Base-by-base conservation (phyloP, 2,329 filamentous ascomycete species). In the Aspergillus pseudoviridinutans region DNA sequence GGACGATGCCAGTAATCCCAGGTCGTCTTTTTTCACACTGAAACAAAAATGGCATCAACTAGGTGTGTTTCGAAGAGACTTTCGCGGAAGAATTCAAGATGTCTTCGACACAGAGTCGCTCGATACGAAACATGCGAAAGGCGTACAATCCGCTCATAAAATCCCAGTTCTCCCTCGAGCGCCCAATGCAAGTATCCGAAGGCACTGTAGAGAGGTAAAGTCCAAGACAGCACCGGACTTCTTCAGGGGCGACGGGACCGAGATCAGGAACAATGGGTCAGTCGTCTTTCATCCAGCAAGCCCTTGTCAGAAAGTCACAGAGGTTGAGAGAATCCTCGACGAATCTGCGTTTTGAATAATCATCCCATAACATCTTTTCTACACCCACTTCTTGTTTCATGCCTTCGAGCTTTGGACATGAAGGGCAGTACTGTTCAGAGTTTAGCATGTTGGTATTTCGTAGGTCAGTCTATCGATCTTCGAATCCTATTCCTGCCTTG, bases 101-200 rank as follows among this genome's bases (percentile, higher is more conserved):
- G 38, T 66, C 14, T 65, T 66, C 32, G 63, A 66, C 56, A 41
- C 65, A 14, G 62, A 64, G 51, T 55, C 63, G 25, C 29, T 61
- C 17, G 41, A 46, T 28, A 49, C 49, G 7, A 58, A 28, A 6
- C 42, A 32, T 10, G 49, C 46, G 29, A 28, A 17, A 5, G 46
- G 51, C 6, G 49, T 22, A 27, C 12, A 25, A 27, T 17, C 29
- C 17, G 38, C 25, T n/a, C 55, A 61, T 28, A 56, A 52, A 27
- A 50, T 64, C n/a, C 64, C 59, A 27, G 62, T 66, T 32, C 62
- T 67, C 41, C 64, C 65, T 32, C 60, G 61, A 52, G 65, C 64
- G 10, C 56, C 58, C 4, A 65, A 63, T 50, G 62, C 58, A 49
- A 66, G 51, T 17, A 41, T 65, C 14, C 58, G 58, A 12, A 51